Percentiles rank a stretch among this genome's conserved stretches.
phyloP scores from a whole-genome alignment of 441 rosid genomes.

The California macrophylla region DNA sequence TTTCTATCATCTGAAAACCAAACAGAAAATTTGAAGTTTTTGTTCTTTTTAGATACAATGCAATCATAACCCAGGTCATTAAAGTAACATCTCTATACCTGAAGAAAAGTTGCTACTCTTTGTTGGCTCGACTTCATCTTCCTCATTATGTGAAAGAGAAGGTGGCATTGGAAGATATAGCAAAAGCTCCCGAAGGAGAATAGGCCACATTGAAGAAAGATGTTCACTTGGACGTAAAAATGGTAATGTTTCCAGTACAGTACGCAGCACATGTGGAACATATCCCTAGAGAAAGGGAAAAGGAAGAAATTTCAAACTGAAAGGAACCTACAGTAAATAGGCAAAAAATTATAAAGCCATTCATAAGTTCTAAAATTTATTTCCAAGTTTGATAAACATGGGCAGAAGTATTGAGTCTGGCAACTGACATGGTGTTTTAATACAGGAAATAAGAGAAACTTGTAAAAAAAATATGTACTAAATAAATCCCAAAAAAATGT shows the following conservation, averaged over 20 bases:
- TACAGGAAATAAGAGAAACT: neutral
- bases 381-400: neutral
- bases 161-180: constrained; percentile 70
- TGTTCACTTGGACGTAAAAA: constrained; percentile 60
- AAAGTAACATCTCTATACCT: constrained; percentile 27
- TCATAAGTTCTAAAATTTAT: neutral
- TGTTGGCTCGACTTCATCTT: constrained; percentile 41
- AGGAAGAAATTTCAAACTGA: neutral
- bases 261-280: constrained; percentile 69
- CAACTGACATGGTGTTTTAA: neutral
- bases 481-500: neutral
- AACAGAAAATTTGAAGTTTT: constrained; percentile 21
- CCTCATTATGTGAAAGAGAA: constrained; percentile 36
- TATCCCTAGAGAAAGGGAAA: constrained; percentile 41
- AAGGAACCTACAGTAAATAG: neutral
- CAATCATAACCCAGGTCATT: constrained; percentile 11
- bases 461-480: neutral
- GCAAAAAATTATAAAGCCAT: neutral
- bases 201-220: constrained; percentile 79
- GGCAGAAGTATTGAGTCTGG: neutral
- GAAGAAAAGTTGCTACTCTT: constrained; percentile 30
- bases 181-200: constrained; percentile 60
- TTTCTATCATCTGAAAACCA: constrained; percentile 19
- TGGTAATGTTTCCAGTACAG: constrained; percentile 73
- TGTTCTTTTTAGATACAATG: constrained; percentile 10